Evolutionary conservation across 345 rosid species (phyloP).

Genomic region (Hibiscus mutabilis): DNA sequence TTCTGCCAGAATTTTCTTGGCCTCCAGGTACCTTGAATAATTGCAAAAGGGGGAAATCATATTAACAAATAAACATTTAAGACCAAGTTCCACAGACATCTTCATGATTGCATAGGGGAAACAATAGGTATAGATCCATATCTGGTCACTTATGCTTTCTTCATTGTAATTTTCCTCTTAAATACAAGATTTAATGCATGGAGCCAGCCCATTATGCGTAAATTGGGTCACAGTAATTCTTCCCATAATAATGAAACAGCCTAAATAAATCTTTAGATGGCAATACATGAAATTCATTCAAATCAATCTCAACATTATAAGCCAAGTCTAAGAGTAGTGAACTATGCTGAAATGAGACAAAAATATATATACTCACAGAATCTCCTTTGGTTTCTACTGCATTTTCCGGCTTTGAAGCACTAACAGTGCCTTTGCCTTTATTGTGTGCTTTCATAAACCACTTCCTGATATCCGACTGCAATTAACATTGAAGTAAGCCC

Average conservation of each 20-base stretch:
- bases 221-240: not conserved
- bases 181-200: not conserved
- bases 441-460: slow-evolving; percentile 95
- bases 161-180: not conserved
- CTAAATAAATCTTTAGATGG: not conserved
- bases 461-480: slow-evolving; percentile 91
- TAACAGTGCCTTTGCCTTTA: slow-evolving; percentile 50
- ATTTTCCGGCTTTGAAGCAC: slow-evolving; percentile 30
- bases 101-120: not conserved
- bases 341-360: not conserved
- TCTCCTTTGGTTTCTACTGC: slow-evolving; percentile 31
- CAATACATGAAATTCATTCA: not conserved
- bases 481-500: slow-evolving; percentile 3
- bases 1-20: slow-evolving; percentile 49
- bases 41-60: not conserved
- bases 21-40: slow-evolving; percentile 34
- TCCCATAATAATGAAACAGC: not conserved
- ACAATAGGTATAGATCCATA: not conserved
- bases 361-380: slow-evolving; percentile 34
- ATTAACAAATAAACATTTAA: not conserved
- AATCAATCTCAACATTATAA: not conserved
- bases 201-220: not conserved
- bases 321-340: not conserved
- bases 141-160: not conserved
- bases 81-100: not conserved